Conservation (phyloP, 768 basidiomycete species). For the Rickenella mellea region DNA sequence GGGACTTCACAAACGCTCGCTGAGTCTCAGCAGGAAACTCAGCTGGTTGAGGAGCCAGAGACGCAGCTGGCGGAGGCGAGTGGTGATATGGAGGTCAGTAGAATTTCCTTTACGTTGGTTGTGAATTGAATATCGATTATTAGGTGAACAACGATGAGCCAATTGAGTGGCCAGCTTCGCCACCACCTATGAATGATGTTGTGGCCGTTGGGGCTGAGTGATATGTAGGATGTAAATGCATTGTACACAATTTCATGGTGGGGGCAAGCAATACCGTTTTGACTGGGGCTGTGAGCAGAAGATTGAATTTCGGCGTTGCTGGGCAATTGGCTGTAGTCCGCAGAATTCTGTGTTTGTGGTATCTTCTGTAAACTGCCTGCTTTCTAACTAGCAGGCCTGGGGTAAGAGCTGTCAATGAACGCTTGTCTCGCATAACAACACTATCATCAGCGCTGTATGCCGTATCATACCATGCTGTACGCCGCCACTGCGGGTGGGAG, state of each 20-base stretch:
- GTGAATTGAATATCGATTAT: background rate
- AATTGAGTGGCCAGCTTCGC: conserved; percentile 29
- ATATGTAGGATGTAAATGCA: background rate
- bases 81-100: conserved; percentile 4
- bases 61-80: background rate
- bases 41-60: conserved; percentile 8
- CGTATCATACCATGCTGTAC: too few species aligned
- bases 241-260: background rate
- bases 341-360: too few species aligned
- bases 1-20: conserved; percentile 2
- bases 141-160: conserved; percentile 18
- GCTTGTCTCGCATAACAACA: too few species aligned
- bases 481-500: too few species aligned
- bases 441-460: too few species aligned
- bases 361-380: too few species aligned
- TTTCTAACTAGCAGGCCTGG: too few species aligned
- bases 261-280: too few species aligned
- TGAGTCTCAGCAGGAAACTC: conserved; percentile 11
- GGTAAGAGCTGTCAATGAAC: too few species aligned
- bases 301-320: too few species aligned
- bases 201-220: background rate
- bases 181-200: conserved; percentile 7
- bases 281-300: too few species aligned
- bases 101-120: background rate
- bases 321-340: too few species aligned